phyloP scores from a whole-genome alignment of 176 grass and related monocot genomes.

The Lolium multiflorum region DNA sequence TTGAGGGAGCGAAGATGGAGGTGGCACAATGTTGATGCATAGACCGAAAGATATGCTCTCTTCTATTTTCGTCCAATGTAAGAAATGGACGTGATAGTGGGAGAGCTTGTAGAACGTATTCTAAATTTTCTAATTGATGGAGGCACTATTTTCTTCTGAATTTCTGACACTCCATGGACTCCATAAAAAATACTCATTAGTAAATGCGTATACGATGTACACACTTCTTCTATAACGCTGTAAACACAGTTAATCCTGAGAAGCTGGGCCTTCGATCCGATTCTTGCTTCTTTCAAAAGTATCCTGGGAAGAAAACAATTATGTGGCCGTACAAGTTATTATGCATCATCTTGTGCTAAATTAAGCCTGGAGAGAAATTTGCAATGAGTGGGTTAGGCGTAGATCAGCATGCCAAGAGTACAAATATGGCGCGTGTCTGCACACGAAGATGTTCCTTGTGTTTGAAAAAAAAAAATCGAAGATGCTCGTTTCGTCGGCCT shows the following conservation, averaged over 20 bases:
- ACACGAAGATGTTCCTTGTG: neutral
- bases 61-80: neutral
- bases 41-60: neutral
- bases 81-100: no score
- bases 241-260: neutral
- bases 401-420: slow-evolving; percentile 32
- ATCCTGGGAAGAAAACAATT: neutral
- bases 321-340: slow-evolving; percentile 36
- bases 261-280: neutral
- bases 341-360: slow-evolving; percentile 43
- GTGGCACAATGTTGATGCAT: neutral
- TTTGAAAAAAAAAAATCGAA: no score
- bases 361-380: slow-evolving; percentile 41
- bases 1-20: no score
- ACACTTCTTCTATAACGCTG: neutral
- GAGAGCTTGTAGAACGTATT: neutral
- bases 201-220: neutral
- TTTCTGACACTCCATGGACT: neutral
- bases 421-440: slow-evolving; percentile 5
- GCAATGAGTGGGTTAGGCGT: slow-evolving; percentile 57
- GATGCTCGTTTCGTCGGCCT: neutral
- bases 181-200: neutral
- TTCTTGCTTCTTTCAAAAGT: slow-evolving; percentile 51
- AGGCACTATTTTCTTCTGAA: neutral
- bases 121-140: neutral